Base-by-base conservation (phyloP, 2,329 filamentous ascomycete species). In the Ascochyta viciae-villosae region DNA sequence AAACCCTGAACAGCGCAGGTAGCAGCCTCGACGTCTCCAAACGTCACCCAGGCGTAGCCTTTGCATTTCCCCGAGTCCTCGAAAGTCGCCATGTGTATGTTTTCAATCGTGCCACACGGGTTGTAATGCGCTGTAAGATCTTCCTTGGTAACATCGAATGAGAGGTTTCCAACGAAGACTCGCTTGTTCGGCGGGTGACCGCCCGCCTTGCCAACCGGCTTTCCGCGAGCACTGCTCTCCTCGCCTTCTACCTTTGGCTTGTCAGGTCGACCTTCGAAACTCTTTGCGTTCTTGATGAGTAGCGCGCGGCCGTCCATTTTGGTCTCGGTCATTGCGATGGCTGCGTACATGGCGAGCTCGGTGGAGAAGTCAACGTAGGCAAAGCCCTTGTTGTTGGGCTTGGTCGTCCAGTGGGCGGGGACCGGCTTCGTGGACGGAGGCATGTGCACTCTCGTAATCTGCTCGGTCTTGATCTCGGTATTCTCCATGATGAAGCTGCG, bases 41-140 rank as follows among this genome's bases (percentile, higher is more conserved):
- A 99, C 59, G 91, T 91, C 58, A 99, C 87, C 93, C 95, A 99
- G 6, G 89, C 95, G 78, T 89, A 99, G 16, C 95, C 96, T 80
- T 98, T 98, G 81, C 95, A 99, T 80, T 98, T 99, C 39, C 95
- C 95, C 19, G 89, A 89, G 75, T 99, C 96, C 76, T 98, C 91
- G 72, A 99, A 99, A 0, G 93, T 96, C 3, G 95, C 95, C 64
- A 98, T 82, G 78, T 96, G 94, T 62, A 92, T 85, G 79, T 90
- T 90, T 49, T 88, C 86, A 59, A 98, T 86, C 60, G 88, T 83
- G 46, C 95, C 95, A 73, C 94, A 98, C 74, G 89, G 91, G 44
- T 84, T 83, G 75, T 96, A 98, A 72, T 96, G 91, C 61, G 88
- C 83, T 63, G 87, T 82, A 45, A 99, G 77, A 66, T 91, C 87